Conservation (phyloP, 768 basidiomycete genomes). For the Strobilomyces confusus region DNA sequence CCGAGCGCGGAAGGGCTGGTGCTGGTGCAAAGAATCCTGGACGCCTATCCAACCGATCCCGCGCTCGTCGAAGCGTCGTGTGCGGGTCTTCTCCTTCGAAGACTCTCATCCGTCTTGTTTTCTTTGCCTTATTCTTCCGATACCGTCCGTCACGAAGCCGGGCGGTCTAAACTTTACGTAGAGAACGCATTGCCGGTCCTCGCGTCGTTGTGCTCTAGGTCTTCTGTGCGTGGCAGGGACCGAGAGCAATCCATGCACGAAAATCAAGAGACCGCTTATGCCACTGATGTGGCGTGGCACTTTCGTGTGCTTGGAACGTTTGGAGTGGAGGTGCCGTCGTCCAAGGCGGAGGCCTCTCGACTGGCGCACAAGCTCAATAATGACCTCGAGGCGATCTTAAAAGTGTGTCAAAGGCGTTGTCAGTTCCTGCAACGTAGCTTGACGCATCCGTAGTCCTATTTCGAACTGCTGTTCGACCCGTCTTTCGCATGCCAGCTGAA, state of each 20-base stretch:
- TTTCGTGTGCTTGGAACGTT: slow-evolving; percentile 33
- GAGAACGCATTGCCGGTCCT: slow-evolving; percentile 23
- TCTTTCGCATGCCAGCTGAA: slow-evolving; percentile 8
- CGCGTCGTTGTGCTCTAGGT: slow-evolving; percentile 10
- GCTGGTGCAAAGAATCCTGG: slow-evolving; percentile 25
- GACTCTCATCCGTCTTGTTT: slow-evolving; percentile 24
- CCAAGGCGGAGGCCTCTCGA: slow-evolving; percentile 13
- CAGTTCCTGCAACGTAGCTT: not conserved
- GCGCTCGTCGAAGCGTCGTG: slow-evolving; percentile 20
- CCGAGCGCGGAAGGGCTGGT: slow-evolving; percentile 13
- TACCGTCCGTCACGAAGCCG: slow-evolving; percentile 8
- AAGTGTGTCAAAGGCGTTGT: slow-evolving; percentile 17
- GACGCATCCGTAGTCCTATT: slow-evolving; percentile 22
- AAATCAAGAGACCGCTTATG: slow-evolving; percentile 4
- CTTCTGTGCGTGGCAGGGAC: slow-evolving; percentile 15
- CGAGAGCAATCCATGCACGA: slow-evolving; percentile 29
- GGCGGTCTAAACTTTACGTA: slow-evolving; percentile 19
- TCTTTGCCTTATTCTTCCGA: slow-evolving; percentile 8
- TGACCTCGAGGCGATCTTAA: slow-evolving; percentile 26
- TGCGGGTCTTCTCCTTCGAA: slow-evolving; percentile 19
- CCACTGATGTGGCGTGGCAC: slow-evolving; percentile 24
- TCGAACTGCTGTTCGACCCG: slow-evolving; percentile 19
- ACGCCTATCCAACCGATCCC: slow-evolving; percentile 29
- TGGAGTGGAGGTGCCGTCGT: slow-evolving; percentile 25
- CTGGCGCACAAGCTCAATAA: slow-evolving; percentile 16